phyloP scores from a whole-genome alignment of 73 alveolate species.

The Diophrys sp. region DNA sequence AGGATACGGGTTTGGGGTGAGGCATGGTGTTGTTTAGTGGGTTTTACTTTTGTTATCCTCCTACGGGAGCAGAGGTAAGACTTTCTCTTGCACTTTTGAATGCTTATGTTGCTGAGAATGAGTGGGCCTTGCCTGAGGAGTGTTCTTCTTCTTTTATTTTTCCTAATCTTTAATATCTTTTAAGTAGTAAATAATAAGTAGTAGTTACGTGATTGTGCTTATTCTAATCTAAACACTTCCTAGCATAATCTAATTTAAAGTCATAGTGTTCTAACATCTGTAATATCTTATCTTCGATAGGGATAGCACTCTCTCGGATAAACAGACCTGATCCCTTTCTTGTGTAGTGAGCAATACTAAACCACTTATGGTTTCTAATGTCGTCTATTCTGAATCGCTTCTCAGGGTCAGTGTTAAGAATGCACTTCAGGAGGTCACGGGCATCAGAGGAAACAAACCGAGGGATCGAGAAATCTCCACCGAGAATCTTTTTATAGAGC shows the following conservation, averaged over 20 bases:
- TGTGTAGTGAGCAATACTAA: conserved; percentile 32
- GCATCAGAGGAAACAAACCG: conserved; percentile 79
- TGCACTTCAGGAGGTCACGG: conserved; percentile 73
- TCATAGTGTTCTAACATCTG: conserved; percentile 58
- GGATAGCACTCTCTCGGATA: conserved; percentile 8
- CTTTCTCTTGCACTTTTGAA: neutral
- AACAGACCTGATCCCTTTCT: conserved; percentile 9
- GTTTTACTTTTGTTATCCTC: neutral
- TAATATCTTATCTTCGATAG: conserved; percentile 2
- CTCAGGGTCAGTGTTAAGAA: conserved; percentile 82
- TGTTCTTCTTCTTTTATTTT: neutral
- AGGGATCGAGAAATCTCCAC: conserved; percentile 86
- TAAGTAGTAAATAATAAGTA: conserved; percentile 45
- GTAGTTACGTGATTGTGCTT: conserved; percentile 76
- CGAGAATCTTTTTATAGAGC: conserved; percentile 81
- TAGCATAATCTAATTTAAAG: conserved; percentile 55
- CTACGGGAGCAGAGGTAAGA: neutral
- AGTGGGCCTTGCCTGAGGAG: neutral
- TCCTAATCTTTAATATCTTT: neutral
- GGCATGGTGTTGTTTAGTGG: neutral
- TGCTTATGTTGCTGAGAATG: neutral
- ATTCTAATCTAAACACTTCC: conserved; percentile 64
- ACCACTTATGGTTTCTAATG: conserved; percentile 88
- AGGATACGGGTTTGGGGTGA: neutral
- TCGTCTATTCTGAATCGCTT: conserved; percentile 82